Conservation (phyloP, 1,284 basidiomycete species). For the Sanguinoderma infundibulare region DNA sequence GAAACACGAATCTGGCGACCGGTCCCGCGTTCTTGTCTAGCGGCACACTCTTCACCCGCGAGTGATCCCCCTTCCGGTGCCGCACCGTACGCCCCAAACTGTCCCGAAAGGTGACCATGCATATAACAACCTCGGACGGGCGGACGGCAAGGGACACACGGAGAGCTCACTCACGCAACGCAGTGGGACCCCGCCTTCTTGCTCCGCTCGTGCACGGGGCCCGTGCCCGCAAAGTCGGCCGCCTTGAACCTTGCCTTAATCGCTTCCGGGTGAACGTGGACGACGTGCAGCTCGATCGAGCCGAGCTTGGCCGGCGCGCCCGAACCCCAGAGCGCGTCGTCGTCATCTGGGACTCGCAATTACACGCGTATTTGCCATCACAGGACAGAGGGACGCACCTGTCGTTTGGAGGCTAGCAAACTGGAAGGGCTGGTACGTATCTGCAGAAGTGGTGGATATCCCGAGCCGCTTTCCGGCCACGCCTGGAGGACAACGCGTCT, state of each 20-base stretch:
- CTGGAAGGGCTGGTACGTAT: slow-evolving; percentile 11
- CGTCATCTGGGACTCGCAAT: slow-evolving; percentile 1
- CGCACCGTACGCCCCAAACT: slow-evolving; percentile 3
- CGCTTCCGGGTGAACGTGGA: slow-evolving; percentile 4
- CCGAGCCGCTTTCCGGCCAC: slow-evolving; percentile 1
- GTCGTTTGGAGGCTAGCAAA: slow-evolving; percentile 12
- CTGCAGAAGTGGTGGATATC: slow-evolving; percentile 1
- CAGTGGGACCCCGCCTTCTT: slow-evolving; percentile 28
- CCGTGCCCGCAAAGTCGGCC: slow-evolving; percentile 1
- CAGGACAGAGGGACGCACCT: neutral
- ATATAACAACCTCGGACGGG: too few species aligned
- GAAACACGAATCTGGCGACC: slow-evolving; percentile 12
- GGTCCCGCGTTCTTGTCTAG: slow-evolving; percentile 7
- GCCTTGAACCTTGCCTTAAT: neutral
- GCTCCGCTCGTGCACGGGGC: slow-evolving; percentile 22
- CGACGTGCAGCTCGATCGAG: slow-evolving; percentile 8
- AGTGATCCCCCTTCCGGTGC: neutral
- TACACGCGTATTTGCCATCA: neutral
- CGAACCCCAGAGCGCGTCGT: slow-evolving; percentile 2
- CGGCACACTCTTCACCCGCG: neutral
- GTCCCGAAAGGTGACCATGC: neutral
- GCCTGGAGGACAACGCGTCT: slow-evolving; percentile 3
- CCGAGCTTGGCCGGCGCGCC: slow-evolving; percentile 10
- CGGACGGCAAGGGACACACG: too few species aligned
- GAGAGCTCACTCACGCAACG: slow-evolving; percentile 25